Evolutionary conservation across 31 red algal genomes (phyloP).

Genomic region (Odonthalia washingtoniensis): DNA sequence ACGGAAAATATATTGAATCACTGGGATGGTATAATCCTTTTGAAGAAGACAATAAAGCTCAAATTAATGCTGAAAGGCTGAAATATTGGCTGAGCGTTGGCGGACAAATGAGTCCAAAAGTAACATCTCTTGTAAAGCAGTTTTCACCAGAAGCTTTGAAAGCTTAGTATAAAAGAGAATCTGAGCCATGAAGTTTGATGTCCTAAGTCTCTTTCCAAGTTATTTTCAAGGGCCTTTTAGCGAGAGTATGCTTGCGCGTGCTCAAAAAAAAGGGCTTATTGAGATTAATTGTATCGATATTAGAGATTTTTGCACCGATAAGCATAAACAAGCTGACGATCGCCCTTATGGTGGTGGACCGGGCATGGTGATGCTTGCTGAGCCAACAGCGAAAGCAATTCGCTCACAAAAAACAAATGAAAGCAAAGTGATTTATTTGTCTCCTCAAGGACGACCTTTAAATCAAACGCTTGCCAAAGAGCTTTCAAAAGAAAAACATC

Average conservation of each 20-base stretch:
- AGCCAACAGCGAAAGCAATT: slow-evolving; percentile 23
- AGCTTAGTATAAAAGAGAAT: too few species aligned
- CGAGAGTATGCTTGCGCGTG: slow-evolving; percentile 27
- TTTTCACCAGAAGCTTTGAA: too few species aligned
- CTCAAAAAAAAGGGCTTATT: not conserved
- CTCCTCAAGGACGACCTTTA: slow-evolving; percentile 40
- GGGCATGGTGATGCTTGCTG: slow-evolving; percentile 33
- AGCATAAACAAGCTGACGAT: slow-evolving; percentile 41
- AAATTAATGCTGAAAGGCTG: slow-evolving; percentile 80
- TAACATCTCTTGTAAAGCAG: slow-evolving; percentile 5
- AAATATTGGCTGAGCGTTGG: slow-evolving; percentile 92
- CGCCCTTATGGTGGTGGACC: slow-evolving; percentile 45
- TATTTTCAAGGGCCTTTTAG: slow-evolving; percentile 3
- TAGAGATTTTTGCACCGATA: slow-evolving; percentile 4
- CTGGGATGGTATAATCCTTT: slow-evolving; percentile 90
- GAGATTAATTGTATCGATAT: slow-evolving; percentile 25
- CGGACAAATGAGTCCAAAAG: slow-evolving; percentile 72
- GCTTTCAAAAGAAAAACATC: slow-evolving; percentile 7
- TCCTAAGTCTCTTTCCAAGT: slow-evolving; percentile 36
- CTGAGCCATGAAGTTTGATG: slow-evolving; percentile 14
- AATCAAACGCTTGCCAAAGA: slow-evolving; percentile 31
- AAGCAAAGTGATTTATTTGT: slow-evolving; percentile 20
- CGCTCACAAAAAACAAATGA: not conserved
- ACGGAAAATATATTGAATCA: slow-evolving; percentile 84
- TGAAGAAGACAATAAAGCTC: slow-evolving; percentile 55